Evolutionary conservation across 2,329 filamentous ascomycete genomes (phyloP).

Genomic region (Alternaria hordeiaustralica): DNA sequence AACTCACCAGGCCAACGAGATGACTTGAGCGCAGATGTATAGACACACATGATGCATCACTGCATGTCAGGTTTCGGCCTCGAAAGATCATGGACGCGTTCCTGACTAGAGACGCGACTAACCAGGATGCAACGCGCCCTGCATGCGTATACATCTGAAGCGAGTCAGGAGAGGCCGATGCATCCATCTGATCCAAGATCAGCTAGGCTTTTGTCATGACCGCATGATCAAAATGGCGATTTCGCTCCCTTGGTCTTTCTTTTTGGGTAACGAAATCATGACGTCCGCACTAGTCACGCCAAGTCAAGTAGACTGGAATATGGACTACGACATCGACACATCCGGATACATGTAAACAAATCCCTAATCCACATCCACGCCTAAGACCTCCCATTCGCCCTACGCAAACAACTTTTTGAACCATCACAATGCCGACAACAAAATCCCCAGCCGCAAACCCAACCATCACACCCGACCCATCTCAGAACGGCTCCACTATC

Average conservation of each 20-base stretch:
- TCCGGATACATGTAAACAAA: background rate
- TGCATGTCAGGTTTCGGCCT: background rate
- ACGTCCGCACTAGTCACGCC: background rate
- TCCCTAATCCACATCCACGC: background rate
- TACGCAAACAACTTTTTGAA: background rate
- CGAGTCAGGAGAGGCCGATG: background rate
- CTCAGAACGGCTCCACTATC: constrained; percentile 23
- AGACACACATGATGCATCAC: background rate
- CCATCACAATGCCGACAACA: background rate
- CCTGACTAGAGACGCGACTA: background rate
- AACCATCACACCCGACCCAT: constrained; percentile 20
- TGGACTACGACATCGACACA: background rate
- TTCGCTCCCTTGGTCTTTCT: background rate
- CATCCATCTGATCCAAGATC: background rate
- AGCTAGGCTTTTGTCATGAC: background rate
- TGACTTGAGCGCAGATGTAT: background rate
- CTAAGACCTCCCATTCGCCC: background rate
- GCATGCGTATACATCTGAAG: background rate
- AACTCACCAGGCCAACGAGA: background rate
- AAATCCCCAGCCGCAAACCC: constrained; percentile 33
- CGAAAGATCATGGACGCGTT: background rate
- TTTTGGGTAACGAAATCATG: background rate
- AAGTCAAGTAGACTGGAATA: background rate
- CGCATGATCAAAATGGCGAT: background rate
- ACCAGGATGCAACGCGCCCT: background rate